Percentiles rank a stretch among this genome's conserved stretches.
These are phyloP conservation scores for Tulasnella sp. DNA, from an alignment of 768 basidiomycete genomes.

Conservation along the genomic window DNA sequence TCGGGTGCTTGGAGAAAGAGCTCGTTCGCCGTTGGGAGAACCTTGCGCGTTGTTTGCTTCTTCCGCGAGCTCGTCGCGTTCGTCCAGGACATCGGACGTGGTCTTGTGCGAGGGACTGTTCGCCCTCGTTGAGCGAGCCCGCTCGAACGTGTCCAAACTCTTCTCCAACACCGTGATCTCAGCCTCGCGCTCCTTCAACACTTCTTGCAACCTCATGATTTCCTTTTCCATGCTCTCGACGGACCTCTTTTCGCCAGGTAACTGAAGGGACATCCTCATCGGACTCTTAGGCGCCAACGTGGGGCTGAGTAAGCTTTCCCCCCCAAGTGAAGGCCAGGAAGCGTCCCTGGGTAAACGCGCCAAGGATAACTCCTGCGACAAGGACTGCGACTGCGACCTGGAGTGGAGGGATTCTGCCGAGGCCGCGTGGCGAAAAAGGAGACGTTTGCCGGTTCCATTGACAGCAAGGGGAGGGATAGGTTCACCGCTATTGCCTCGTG, in stretches of 20 bases:
- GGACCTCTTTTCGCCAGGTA: conserved; percentile 34
- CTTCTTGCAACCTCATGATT: conserved; percentile 92
- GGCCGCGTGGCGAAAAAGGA: conserved; percentile 85
- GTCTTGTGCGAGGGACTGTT: conserved; percentile 16
- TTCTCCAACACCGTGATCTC: conserved; percentile 77
- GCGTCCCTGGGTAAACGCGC: conserved; percentile 37
- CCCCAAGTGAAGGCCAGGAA: conserved; percentile 26
- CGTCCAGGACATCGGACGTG: conserved; percentile 18
- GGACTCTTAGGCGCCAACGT: conserved; percentile 25
- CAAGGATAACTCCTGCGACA: conserved; percentile 73
- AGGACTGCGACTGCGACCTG: conserved; percentile 89
- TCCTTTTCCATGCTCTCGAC: conserved; percentile 85
- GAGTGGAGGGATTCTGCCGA: conserved; percentile 83
- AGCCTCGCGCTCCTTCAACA: conserved; percentile 83
- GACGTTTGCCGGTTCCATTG: conserved; percentile 42
- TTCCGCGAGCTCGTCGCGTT: conserved; percentile 25
- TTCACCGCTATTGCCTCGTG: conserved; percentile 1
- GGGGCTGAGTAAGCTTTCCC: conserved; percentile 27
- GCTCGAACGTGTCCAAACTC: conserved; percentile 35
- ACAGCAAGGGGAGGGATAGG: conserved; percentile 20
- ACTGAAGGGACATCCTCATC: conserved; percentile 24
- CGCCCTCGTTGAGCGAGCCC: conserved; percentile 6
- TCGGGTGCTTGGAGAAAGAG: conserved; percentile 65
- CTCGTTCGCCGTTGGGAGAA: neutral
- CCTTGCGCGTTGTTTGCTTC: neutral